Conservation (phyloP, 768 basidiomycete genomes). For the Piloderma croceum region DNA sequence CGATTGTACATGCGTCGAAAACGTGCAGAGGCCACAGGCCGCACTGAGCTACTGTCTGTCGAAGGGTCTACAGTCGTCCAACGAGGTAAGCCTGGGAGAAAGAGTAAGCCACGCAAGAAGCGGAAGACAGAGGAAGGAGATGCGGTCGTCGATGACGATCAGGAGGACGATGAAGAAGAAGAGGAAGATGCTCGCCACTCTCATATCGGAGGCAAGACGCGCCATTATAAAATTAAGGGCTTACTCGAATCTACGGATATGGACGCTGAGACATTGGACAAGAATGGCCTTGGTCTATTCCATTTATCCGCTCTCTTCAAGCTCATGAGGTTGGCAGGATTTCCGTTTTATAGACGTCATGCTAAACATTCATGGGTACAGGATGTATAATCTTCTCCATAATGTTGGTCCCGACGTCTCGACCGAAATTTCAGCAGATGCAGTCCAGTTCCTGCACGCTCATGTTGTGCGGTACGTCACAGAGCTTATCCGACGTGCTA, state of each 20-base stretch:
- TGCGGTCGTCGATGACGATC: conserved; percentile 7
- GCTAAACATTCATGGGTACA: conserved; percentile 10
- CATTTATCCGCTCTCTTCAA: conserved; percentile 30
- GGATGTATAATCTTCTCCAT: conserved; percentile 19
- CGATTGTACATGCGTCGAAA: conserved; percentile 70
- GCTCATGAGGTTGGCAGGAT: conserved; percentile 36
- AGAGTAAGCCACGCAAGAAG: conserved; percentile 1
- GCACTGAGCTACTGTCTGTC: conserved; percentile 21
- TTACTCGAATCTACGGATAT: conserved; percentile 41
- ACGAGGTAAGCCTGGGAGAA: conserved; percentile 10
- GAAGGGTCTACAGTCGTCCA: conserved; percentile 17
- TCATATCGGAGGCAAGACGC: conserved; percentile 35
- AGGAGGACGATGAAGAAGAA: conserved; percentile 4
- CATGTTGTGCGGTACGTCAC: conserved; percentile 48
- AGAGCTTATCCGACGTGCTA: conserved; percentile 43
- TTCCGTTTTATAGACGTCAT: conserved; percentile 19
- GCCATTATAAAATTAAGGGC: conserved; percentile 39
- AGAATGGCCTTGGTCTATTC: conserved; percentile 30
- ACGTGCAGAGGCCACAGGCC: conserved; percentile 46
- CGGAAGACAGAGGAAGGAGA: conserved; percentile 3
- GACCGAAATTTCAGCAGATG: conserved; percentile 41
- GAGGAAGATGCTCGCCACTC: conserved; percentile 3
- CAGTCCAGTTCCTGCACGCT: conserved; percentile 41
- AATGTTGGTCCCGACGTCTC: conserved; percentile 19
- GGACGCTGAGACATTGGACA: conserved; percentile 29